phyloP scores from a whole-genome alignment of 2,329 filamentous ascomycete species.

The Aureobasidium vineae region DNA sequence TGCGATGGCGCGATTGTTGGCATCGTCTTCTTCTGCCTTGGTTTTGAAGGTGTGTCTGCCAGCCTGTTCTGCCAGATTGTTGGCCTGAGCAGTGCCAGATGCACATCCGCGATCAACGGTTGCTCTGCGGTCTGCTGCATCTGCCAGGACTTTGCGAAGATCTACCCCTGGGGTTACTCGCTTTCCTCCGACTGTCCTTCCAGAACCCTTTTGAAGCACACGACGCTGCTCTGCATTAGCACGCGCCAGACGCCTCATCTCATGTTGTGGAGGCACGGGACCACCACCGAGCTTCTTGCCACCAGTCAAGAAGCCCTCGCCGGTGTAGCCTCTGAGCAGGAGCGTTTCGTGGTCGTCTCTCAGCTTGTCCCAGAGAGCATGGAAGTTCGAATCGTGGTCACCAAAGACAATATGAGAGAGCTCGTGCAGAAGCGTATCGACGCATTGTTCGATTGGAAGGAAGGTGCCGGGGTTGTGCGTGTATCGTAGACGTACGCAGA shows the following conservation, averaged over 20 bases:
- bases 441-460: slow-evolving; percentile 71
- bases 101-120: slow-evolving; percentile 72
- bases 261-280: slow-evolving; percentile 63
- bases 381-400: slow-evolving; percentile 78
- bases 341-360: slow-evolving; percentile 80
- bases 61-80: slow-evolving; percentile 66
- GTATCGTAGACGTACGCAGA: slow-evolving; percentile 79
- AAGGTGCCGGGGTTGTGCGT: slow-evolving; percentile 73
- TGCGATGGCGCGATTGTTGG: slow-evolving; percentile 82
- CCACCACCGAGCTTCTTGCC: slow-evolving; percentile 71
- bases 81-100: slow-evolving; percentile 64
- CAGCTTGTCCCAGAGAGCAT: slow-evolving; percentile 84
- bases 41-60: slow-evolving; percentile 74
- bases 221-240: slow-evolving; percentile 66
- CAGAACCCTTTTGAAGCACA: slow-evolving; percentile 59
- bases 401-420: slow-evolving; percentile 84
- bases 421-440: slow-evolving; percentile 94
- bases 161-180: slow-evolving; percentile 59
- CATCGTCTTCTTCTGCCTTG: slow-evolving; percentile 81
- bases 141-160: slow-evolving; percentile 68
- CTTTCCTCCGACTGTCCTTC: slow-evolving; percentile 69
- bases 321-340: slow-evolving; percentile 78
- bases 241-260: slow-evolving; percentile 72
- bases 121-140: slow-evolving; percentile 65
- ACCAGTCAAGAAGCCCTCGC: slow-evolving; percentile 78